Base-by-base conservation (phyloP, 2,329 filamentous ascomycete species). In the Aspergillus calidoustus region DNA sequence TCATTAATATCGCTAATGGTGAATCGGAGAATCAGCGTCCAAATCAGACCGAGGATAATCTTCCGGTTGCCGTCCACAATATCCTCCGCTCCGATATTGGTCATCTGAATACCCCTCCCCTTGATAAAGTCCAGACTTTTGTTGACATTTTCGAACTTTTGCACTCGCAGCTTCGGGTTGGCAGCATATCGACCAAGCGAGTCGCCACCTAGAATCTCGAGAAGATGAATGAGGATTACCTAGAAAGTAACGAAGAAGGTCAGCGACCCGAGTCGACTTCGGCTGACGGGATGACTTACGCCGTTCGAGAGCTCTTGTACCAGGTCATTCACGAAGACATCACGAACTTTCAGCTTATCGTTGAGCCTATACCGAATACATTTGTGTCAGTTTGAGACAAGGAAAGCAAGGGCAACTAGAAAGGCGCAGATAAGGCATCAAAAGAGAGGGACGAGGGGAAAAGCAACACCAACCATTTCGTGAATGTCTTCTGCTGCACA, bases 1-100 rank as follows among this genome's bases (percentile, higher is more conserved):
- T 94, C 91, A 76, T 96, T 98, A 82, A 99, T 99, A 78, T 99
- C 95, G 77, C 90, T 97, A 76, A 99, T 99, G 69, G 95, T 99
- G 78, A 99, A 99, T 54, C 95, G 87, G 68, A 97, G 83, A 89
- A 99, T 99, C 65, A 99, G 84, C 6, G 93, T 99, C 95, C 95
- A 99, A 79, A 99, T 97, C 70, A 99, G 83, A 31, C 95, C 95
- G 31, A 99, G 84, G 63, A 98, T 96, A 73, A 99, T 97, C 84
- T 98, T 99, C 69, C 91, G 87, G 78, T 98, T 99, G 41, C 95
- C 95, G 77, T 99, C 94, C 31, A 99, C 95, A 25, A 99, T 92
- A 84, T 99, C 95, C 79, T 98, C 95, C 7, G 95, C 95, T 57
- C 95, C 95, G 72, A 98, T 98, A 71, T 99, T 99, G 68, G 93